These are phyloP conservation scores for Monosiga brevicollis DNA, from an alignment of 78 protist species.

Conservation along the genomic window DNA sequence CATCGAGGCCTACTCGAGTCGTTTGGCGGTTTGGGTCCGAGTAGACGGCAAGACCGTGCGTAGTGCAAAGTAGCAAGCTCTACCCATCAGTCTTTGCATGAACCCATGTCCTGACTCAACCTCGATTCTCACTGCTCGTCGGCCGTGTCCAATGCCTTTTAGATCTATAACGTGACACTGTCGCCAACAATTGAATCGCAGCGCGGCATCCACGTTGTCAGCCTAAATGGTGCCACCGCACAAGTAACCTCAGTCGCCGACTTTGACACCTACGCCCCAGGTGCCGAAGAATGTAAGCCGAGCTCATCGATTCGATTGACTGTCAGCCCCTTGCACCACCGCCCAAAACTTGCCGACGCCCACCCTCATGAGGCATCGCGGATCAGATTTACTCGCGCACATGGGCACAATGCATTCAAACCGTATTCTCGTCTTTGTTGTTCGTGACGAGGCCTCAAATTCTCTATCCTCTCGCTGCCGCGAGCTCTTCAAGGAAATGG, in stretches of 20 bases:
- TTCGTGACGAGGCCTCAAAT: neutral
- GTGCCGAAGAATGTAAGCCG: neutral
- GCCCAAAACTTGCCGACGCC: neutral
- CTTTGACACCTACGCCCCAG: neutral
- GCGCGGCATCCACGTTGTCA: neutral
- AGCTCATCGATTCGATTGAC: neutral
- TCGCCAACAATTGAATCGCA: neutral
- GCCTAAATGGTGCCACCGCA: neutral
- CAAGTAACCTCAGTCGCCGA: neutral
- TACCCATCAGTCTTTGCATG: neutral
- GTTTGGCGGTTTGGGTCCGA: neutral
- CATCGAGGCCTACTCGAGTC: no score
- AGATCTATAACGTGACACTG: no score
- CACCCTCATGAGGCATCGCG: neutral
- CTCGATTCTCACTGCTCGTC: neutral
- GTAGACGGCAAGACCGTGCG: neutral
- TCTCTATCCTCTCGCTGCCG: neutral
- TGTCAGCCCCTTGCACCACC: neutral
- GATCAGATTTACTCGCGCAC: neutral
- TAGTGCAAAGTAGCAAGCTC: neutral
- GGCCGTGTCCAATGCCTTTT: neutral
- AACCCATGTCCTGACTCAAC: neutral
- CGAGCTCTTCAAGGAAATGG: neutral
- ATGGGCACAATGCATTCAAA: neutral
- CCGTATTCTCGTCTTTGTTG: neutral